Evolutionary conservation across 2,329 filamentous ascomycete species (phyloP), one percentile per base, ranked within the genome.

Genomic region (Cladosporium sp.): DNA sequence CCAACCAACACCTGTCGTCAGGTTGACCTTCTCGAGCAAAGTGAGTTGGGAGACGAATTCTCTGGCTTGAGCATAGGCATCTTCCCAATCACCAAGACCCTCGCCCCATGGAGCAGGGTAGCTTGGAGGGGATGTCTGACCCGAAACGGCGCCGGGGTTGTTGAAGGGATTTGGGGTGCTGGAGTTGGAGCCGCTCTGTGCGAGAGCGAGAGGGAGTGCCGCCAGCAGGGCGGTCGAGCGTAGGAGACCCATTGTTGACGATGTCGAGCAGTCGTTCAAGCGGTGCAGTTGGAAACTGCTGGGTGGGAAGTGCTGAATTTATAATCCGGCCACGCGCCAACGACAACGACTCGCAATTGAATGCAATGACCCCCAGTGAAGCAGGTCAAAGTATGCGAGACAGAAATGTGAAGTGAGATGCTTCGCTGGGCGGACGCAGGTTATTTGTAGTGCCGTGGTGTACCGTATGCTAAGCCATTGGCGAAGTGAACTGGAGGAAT

Each of bases 101-200:
- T 89, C 83, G 75, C 88, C 87, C 90, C 91, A 96, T 77, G 91
- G 91, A 25, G 90, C 92, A 1, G 91, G 91, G 68, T 96, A 96
- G 68, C 82, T 83, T 2, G 90, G 89, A 44, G 83, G 83, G 22
- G 83, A 85, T 49, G 70, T 69, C 55, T 70, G 66, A 50, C 65
- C 65, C 10, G 63, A 69, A 37, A 66, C 60, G 8, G 68, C 66
- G 20, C 68, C 70, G 17, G 61, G 63, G 10, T 61, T 62, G n/a
- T 66, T 62, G 34, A 62, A 61, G 3, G 68, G 61, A 25, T 66
- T 65, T 6, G 52, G 40, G 10, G 25, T 44, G 9, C 60, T 66
- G 20, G 65, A 63, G 57, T 65, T 66, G 58, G 66, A 61, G 50
- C 64, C 59, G 12, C 62, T 57, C 55, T 71, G 66, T 36, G 65